phyloP scores from a whole-genome alignment of 2,329 filamentous ascomycete species.

The Apiospora sp. region DNA sequence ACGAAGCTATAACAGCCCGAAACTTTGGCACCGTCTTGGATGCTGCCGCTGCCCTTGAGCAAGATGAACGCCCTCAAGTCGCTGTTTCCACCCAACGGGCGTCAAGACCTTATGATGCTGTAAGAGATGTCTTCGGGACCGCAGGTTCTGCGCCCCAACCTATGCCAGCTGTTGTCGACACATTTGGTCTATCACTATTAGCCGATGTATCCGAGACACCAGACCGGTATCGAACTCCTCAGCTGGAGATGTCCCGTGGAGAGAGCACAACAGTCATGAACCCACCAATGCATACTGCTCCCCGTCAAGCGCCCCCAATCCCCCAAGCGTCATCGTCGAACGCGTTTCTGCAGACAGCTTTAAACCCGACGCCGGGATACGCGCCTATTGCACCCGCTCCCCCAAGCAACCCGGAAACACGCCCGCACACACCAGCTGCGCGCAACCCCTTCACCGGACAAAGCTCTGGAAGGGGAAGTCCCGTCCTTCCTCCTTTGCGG shows the following conservation, averaged over 20 bases:
- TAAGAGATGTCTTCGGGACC: conserved; percentile 51
- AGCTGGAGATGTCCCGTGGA: neutral
- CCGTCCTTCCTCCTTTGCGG: conserved; percentile 47
- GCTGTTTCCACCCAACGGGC: conserved; percentile 30
- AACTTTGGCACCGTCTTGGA: conserved; percentile 36
- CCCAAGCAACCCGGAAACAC: conserved; percentile 33
- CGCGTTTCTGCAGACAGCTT: conserved; percentile 47
- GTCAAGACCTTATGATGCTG: conserved; percentile 53
- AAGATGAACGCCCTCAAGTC: conserved; percentile 26
- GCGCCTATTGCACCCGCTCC: conserved; percentile 42
- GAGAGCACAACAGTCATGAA: conserved; percentile 39
- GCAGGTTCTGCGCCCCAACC: conserved; percentile 36
- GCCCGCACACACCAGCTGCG: conserved; percentile 33
- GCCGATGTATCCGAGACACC: conserved; percentile 42
- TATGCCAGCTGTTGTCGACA: conserved; percentile 31
- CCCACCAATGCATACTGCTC: conserved; percentile 29
- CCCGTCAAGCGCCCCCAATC: conserved; percentile 21
- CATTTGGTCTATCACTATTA: conserved; percentile 40
- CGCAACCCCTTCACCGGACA: conserved; percentile 46
- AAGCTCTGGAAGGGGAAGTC: conserved; percentile 40
- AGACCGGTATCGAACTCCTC: conserved; percentile 26
- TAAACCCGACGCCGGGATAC: conserved; percentile 43
- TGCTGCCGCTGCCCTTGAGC: conserved; percentile 30
- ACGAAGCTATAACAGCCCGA: conserved; percentile 9
- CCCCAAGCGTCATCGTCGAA: conserved; percentile 35